These are phyloP conservation scores for Huntiella omanensis DNA, from an alignment of 2,329 filamentous ascomycete genomes.

Conservation along the genomic window DNA sequence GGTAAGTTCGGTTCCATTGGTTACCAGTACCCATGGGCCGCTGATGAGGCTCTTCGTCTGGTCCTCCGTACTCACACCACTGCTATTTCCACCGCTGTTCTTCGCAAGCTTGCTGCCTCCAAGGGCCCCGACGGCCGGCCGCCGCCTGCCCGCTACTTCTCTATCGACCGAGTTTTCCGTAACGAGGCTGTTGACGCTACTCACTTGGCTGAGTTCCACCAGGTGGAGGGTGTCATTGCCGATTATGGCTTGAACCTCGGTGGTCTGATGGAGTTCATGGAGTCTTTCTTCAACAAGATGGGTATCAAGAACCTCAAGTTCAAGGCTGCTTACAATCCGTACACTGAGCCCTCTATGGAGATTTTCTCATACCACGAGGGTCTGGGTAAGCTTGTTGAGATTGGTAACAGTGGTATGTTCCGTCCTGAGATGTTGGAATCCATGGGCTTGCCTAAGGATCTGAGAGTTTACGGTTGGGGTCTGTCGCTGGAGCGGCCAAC, in stretches of 20 bases:
- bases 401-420: conserved; percentile 98
- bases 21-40: conserved; percentile 87
- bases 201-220: conserved; percentile 94
- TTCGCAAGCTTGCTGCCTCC: conserved; percentile 71
- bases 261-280: conserved; percentile 82
- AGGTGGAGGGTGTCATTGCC: conserved; percentile 95
- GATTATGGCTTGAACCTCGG: conserved; percentile 87
- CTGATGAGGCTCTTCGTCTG: conserved; percentile 67
- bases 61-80: conserved; percentile 95
- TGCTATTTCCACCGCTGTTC: conserved; percentile 72
- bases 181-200: conserved; percentile 97
- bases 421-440: conserved; percentile 89
- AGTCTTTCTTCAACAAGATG: conserved; percentile 93
- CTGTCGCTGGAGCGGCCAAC: conserved; percentile 83
- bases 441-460: conserved; percentile 81
- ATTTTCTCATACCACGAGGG: conserved; percentile 92
- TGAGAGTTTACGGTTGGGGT: conserved; percentile 89
- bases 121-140: conserved; percentile 52
- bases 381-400: conserved; percentile 81
- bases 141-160: conserved; percentile 78
- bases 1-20: conserved; percentile 91
- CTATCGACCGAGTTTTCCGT: conserved; percentile 92
- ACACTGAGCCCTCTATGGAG: conserved; percentile 94
- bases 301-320: conserved; percentile 70
- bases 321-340: conserved; percentile 93